Base-by-base conservation (phyloP, 768 basidiomycete species). In the Lactifluus pinguis region DNA sequence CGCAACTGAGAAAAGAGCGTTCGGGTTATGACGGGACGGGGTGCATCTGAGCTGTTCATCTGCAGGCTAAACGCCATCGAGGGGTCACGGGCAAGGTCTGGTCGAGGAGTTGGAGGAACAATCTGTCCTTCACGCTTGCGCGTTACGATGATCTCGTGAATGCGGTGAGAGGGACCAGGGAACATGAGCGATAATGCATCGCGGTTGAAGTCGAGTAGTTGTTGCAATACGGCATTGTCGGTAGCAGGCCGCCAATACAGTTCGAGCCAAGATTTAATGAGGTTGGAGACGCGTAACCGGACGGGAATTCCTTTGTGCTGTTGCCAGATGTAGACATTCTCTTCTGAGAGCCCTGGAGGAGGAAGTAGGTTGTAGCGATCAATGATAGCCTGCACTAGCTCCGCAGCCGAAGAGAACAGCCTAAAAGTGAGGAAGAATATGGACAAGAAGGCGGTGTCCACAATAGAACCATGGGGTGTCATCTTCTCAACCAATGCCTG, bases 361-460 rank as follows among this genome's bases (percentile, higher is more conserved):
- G 89, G 86, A 42, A 82, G 75, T 49, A 95, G 76, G 68, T 95
- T 89, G 72, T 92, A 98, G 19, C 97, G 87, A 42, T 78, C 72
- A 62, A 95, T 86, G 63, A 98, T 75, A 0, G 86, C 80, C 21
- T 86, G 82, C 9, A 92, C 81, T 30, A 99, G 81, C 52, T 89
- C 85, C 7, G 74, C 55, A 2, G 97, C 89, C 0, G 87, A 82
- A 2, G 89, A 83, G 74, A 97, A 98, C 57, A 98, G 75, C 34
- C 95, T 84, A 79, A 98, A 99, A 0, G 95, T 98, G 68, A 95
- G 78, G 79, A 95, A 95, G 77, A 99, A 98, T 34, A 94, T 87
- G 5, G 86, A 83, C 14, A 87, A 81, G 71, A 98, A 95, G 0
- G 85, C 83, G 17, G 89, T 78, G 68, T 98, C 95, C 57, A 93